Evolutionary conservation across 2,329 filamentous ascomycete species (phyloP).

Genomic region (Botrytis tulipae): DNA sequence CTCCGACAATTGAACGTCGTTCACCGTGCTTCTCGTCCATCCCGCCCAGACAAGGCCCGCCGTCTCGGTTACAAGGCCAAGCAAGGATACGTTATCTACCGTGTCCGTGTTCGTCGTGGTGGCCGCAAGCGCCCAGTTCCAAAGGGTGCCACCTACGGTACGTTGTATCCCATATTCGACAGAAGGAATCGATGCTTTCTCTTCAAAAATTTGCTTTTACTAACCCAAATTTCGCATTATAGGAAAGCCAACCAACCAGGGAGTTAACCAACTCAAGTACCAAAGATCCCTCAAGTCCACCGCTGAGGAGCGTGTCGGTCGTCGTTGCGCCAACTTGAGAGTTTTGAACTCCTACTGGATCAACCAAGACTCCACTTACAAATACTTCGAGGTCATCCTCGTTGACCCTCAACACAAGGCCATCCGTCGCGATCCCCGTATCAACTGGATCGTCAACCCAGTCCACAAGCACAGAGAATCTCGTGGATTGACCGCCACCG

Average conservation of each 20-base stretch:
- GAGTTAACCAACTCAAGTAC: constrained; percentile 99
- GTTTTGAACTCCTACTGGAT: constrained; percentile 99
- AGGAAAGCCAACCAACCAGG: constrained; percentile 99
- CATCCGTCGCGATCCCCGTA: constrained; percentile 96
- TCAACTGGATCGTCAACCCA: constrained; percentile 99
- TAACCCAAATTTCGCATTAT: constrained; percentile 33
- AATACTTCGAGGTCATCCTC: constrained; percentile 99
- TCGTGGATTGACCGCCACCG: constrained; percentile 94
- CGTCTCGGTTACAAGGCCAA: constrained; percentile 99
- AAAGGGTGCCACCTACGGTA: constrained; percentile 99
- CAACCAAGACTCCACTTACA: constrained; percentile 99
- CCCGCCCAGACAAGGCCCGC: constrained; percentile 99
- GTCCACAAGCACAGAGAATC: constrained; percentile 99
- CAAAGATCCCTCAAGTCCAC: constrained; percentile 97
- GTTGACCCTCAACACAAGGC: constrained; percentile 99
- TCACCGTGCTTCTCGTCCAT: constrained; percentile 97
- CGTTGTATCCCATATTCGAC: constrained; percentile 40
- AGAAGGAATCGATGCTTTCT: neutral
- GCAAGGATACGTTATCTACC: constrained; percentile 99
- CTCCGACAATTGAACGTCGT: constrained; percentile 99
- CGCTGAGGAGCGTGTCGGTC: constrained; percentile 99
- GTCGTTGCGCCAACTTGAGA: constrained; percentile 97
- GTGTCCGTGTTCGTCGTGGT: constrained; percentile 95
- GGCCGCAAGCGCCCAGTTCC: constrained; percentile 94
- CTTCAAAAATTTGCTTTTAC: neutral